Base-by-base conservation (phyloP, 306 rosid genomes). In the Vigna mungo region DNA sequence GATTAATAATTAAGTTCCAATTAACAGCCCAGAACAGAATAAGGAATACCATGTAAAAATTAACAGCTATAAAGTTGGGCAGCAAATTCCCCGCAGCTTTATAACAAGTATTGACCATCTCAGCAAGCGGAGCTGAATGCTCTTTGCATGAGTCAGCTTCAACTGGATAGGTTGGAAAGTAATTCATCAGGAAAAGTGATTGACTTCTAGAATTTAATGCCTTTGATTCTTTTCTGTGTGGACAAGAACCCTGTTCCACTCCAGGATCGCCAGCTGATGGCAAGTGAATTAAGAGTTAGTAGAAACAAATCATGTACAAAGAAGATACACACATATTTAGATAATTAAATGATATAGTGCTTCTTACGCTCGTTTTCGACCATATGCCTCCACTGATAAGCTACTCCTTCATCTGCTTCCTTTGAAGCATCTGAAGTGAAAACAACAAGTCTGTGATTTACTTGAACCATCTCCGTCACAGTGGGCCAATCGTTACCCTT, bases 261-360 rank as follows among this genome's bases (percentile, higher is more conserved):
- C 99, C 99, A 17, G 97, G 98, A 85, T 96, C 98, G 82, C 99
- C 98, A 75, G 98, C 98, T 96, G 97, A 86, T 88, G 87, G 52
- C 78, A 75, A 70, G 75, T 27, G 20, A 52, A 43, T 64, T 20
- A 65, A 4, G 15, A 59, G 66, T 39, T 47, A n/a, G 43, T 74
- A 54, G 66, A 53, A 44, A 51, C 77, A 70, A 77, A 32, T 55
- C 69, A 49, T 63, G 67, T 25, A 58, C 43, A 65, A 46, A 27
- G 25, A 10, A 64, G 25, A 60, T 53, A 62, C 60, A 54, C 77
- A 48, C 77, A 34, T 47, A n/a, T 14, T 15, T 47, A 41, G 66
- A 77, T 37, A 47, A 63, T 12, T 47, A 41, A 70, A 77, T 44
- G 53, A 68, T 44, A 59, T 8, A 17, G 43, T 20, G 83, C 99